phyloP scores from a whole-genome alignment of 306 rosid genomes.

The Vigna trinervia region DNA sequence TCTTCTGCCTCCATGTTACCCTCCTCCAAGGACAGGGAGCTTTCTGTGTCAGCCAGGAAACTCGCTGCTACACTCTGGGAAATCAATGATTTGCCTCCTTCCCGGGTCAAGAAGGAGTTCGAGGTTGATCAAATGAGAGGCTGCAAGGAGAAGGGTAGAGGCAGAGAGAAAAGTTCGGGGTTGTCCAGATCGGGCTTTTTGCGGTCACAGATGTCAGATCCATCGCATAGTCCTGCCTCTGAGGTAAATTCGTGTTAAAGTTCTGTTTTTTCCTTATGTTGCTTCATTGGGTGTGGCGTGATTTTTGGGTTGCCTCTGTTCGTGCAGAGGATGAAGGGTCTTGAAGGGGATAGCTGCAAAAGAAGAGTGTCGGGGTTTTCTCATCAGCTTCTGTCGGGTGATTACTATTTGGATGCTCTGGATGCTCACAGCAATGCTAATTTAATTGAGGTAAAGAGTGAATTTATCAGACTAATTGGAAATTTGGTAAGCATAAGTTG shows the following conservation, averaged over 20 bases:
- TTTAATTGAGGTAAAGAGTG: conserved; percentile 66
- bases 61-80: conserved; percentile 89
- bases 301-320: conserved; percentile 22
- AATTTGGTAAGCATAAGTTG: not conserved
- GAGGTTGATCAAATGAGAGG: conserved; percentile 44
- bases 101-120: conserved; percentile 52
- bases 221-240: conserved; percentile 60
- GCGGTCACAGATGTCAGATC: conserved; percentile 68
- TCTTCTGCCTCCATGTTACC: conserved; percentile 46
- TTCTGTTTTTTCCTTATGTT: not conserved
- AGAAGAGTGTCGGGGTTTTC: conserved; percentile 63
- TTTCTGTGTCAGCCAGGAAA: conserved; percentile 73
- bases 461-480: conserved; percentile 15
- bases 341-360: conserved; percentile 55
- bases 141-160: conserved; percentile 35
- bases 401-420: conserved; percentile 52
- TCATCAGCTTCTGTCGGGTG: conserved; percentile 46
- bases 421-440: conserved; percentile 53
- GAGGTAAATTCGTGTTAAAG: conserved; percentile 59
- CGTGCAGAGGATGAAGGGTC: conserved; percentile 60
- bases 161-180: conserved; percentile 46
- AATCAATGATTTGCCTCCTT: conserved; percentile 59
- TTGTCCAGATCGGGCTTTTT: conserved; percentile 54
- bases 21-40: conserved; percentile 52
- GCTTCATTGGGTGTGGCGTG: conserved; percentile 24